A percentile compares a stretch with the other conserved stretches of the same genome.
These are phyloP conservation scores for Agarophyton chilense DNA, from an alignment of 23 red algal species.

Conservation along the genomic window DNA sequence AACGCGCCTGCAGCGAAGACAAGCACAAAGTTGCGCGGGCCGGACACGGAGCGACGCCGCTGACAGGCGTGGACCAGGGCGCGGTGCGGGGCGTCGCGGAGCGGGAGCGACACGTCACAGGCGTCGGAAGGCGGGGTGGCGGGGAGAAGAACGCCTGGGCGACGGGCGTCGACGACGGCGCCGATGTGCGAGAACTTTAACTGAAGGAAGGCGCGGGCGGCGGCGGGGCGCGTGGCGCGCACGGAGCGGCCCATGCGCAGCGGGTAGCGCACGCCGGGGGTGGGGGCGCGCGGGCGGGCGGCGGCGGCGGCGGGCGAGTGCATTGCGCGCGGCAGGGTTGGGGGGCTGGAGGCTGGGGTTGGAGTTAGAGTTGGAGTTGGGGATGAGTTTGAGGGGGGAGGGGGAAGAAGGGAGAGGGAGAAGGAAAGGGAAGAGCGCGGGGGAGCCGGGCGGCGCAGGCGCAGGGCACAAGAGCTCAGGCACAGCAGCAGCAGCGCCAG, in stretches of 20 bases:
- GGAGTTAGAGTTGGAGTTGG: not conserved
- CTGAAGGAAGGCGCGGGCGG: not conserved
- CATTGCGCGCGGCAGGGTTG: not conserved
- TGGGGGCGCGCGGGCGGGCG: not conserved
- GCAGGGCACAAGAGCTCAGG: no score
- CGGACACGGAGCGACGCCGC: not conserved
- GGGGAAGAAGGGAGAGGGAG: no score
- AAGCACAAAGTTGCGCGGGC: not conserved
- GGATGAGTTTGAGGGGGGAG: no score
- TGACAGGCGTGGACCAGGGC: not conserved
- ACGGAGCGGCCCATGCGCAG: not conserved
- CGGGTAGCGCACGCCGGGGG: slow-evolving; percentile 6
- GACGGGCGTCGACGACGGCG: not conserved
- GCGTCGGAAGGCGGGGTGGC: not conserved
- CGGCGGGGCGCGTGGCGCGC: not conserved
- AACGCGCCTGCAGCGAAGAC: not conserved
- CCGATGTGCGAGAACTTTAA: not conserved
- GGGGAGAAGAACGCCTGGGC: not conserved
- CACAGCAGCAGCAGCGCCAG: no score
- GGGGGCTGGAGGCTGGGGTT: not conserved
- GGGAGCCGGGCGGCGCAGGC: no score
- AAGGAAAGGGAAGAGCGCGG: no score
- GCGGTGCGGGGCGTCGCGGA: not conserved
- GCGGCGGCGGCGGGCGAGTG: not conserved
- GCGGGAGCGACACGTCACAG: not conserved